These are phyloP conservation scores for Crithidia brevicula DNA, from an alignment of 208 protist species.

Conservation along the genomic window DNA sequence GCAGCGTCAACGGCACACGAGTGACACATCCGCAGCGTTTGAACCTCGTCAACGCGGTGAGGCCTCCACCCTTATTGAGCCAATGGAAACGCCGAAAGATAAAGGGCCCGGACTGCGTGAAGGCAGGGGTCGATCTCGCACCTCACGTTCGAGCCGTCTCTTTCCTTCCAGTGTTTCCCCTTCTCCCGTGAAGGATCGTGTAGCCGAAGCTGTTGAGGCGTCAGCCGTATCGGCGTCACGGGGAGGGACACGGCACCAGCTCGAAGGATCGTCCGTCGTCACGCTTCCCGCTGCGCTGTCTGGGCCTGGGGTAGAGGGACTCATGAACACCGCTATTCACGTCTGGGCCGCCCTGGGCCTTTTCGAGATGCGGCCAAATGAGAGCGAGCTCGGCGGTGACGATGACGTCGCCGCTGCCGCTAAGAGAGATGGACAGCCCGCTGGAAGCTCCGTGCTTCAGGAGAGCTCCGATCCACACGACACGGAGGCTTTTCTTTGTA, in stretches of 20 bases:
- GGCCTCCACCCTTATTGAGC: too few relatives aligned
- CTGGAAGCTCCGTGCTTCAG: background rate
- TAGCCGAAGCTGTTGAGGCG: background rate
- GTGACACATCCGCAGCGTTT: background rate
- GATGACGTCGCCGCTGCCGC: background rate
- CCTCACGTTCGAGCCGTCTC: background rate
- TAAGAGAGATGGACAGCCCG: background rate
- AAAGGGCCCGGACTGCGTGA: too few relatives aligned
- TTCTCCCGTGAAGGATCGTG: background rate
- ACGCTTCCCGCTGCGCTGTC: constrained; percentile 25
- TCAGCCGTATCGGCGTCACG: background rate
- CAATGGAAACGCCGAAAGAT: too few relatives aligned
- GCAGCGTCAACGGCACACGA: too few relatives aligned
- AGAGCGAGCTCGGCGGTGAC: background rate
- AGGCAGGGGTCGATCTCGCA: too few relatives aligned
- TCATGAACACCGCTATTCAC: constrained; percentile 40
- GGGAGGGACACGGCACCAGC: background rate
- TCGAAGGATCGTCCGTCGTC: background rate
- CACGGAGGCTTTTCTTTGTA: constrained; percentile 20
- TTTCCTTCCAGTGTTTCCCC: background rate
- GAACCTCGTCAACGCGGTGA: too few relatives aligned
- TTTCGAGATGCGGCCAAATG: constrained; percentile 34
- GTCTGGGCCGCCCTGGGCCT: constrained; percentile 65
- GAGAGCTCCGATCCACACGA: constrained; percentile 17
- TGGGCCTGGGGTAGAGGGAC: constrained; percentile 31